Conservation (phyloP, 148 eudicot species). For the Rhododendron vialii region DNA sequence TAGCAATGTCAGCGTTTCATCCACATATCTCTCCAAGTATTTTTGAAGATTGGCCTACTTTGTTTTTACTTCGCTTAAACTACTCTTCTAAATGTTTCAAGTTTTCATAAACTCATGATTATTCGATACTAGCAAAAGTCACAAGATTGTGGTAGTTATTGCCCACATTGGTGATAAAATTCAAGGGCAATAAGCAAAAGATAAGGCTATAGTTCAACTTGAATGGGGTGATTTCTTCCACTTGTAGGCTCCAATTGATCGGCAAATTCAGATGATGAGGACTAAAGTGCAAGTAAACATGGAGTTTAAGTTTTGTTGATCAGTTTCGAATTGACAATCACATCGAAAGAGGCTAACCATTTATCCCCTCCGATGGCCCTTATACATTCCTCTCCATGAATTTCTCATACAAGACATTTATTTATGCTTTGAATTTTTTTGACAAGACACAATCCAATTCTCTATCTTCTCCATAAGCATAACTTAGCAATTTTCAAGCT, state of each 20-base stretch:
- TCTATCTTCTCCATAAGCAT: background rate
- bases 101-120: background rate
- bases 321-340: background rate
- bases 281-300: background rate
- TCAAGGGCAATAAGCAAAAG: background rate
- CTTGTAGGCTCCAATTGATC: background rate
- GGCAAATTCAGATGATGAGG: background rate
- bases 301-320: background rate
- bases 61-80: background rate
- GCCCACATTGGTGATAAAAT: background rate
- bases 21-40: background rate
- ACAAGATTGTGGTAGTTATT: background rate
- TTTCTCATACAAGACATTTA: background rate
- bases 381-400: background rate
- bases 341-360: background rate
- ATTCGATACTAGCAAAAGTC: background rate
- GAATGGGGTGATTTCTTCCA: background rate
- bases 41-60: background rate
- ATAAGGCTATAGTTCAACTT: background rate
- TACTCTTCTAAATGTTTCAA: background rate
- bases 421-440: background rate
- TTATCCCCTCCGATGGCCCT: background rate
- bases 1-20: background rate
- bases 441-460: background rate
- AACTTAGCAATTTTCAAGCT: background rate